Base-by-base conservation (phyloP, 75 land plant genomes). In the Ceratopteris richardii region DNA sequence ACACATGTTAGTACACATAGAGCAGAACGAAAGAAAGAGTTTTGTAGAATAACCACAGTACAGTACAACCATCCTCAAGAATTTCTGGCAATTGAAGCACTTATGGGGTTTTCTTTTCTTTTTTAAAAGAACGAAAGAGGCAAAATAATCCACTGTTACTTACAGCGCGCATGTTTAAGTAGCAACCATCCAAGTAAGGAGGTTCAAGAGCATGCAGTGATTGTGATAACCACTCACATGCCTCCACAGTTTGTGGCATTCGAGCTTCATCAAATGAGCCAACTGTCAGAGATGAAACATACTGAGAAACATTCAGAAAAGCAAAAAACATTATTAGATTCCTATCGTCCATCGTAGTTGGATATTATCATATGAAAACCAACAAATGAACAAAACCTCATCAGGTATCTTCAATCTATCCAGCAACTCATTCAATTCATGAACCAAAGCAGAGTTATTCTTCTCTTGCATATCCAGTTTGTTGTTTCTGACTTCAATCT, bases 401-500 rank as follows among this genome's bases (percentile, higher is more conserved):
- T 52, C 29, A 2, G 54, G 98, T 26, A 94, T 69, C 44, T 64
- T 76, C 43, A 94, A 47, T 19, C 81, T 75, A 44, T 81, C 88
- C 66, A 94, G 62, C 57, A 94, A 82, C 51, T 75, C 81, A 66
- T 90, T 86, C 57, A 94, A 82, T 55, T 94, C 98, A 63, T 78
- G 83, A 65, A 90, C 78, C 20, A 94, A 80, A 58, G 85, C 66
- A 65, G 82, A 75, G 58, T 86, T 86, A 39, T 83, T 94, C 52
- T 78, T 75, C 29, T 83, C 88, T 57, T 90, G 98, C 87, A 86
- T 76, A 67, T 94, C 96, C 77, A 94, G 69, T 68, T 70, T 86
- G 66, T 94, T 94, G 58, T 94, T 94, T 58, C 98, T 88, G 30
- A 81, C 68, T 64, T 94, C 98, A 56, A 94, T 90, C 98, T 94